A percentile compares a stretch with the other conserved stretches of the same genome.
Conservation (phyloP, 2,329 filamentous ascomycete species). For the Penicillium sp. region DNA sequence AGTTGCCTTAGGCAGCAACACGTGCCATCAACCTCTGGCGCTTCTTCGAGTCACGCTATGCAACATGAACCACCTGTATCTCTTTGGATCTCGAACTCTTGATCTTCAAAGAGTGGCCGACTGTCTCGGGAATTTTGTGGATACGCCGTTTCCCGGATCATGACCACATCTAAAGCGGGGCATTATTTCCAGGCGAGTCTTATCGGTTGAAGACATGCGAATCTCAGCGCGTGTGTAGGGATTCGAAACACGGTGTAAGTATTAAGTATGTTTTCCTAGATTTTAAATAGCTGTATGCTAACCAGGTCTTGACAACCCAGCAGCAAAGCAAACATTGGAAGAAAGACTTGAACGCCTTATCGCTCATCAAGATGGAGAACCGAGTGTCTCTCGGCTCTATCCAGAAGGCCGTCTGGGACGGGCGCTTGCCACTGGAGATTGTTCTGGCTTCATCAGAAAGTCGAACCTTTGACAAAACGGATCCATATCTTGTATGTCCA, state of each 20-base stretch:
- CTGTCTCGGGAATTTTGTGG: not conserved
- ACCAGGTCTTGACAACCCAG: not conserved
- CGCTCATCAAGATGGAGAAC: constrained; percentile 26
- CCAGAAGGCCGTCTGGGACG: constrained; percentile 56
- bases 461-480: constrained; percentile 58
- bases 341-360: not conserved
- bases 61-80: not conserved
- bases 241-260: not conserved
- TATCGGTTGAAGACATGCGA: not conserved
- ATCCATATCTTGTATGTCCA: constrained; percentile 56
- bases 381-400: constrained; percentile 32
- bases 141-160: not conserved
- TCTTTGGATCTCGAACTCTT: not conserved
- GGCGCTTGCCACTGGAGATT: constrained; percentile 60
- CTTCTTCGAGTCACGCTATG: not conserved
- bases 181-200: constrained; percentile 3
- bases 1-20: constrained; percentile 12
- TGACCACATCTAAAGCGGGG: constrained; percentile 6
- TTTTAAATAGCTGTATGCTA: not conserved
- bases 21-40: constrained; percentile 2
- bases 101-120: not conserved
- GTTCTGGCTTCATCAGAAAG: constrained; percentile 58
- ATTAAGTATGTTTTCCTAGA: not conserved
- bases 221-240: not conserved
- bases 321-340: not conserved